Percentiles rank a stretch among this genome's conserved stretches.
Conservation (phyloP, 768 basidiomycete genomes). For the Gloeostereum incarnatum region DNA sequence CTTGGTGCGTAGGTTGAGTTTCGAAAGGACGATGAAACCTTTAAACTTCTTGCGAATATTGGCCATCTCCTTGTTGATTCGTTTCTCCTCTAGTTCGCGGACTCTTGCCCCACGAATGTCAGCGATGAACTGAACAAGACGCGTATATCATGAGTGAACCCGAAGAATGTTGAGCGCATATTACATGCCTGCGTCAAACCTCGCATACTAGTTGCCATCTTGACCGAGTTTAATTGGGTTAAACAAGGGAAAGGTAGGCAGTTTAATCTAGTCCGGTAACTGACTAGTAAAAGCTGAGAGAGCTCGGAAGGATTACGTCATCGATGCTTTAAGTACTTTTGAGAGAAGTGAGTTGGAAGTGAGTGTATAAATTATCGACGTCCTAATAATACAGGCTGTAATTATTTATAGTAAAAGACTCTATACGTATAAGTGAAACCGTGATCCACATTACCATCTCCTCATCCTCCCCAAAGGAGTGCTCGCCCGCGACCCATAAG, state of each 20-base stretch:
- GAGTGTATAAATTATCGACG: too few species aligned
- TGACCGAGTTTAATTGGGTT: conserved; percentile 7
- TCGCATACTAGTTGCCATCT: conserved; percentile 87
- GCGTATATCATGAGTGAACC: conserved; percentile 7
- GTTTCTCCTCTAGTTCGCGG: conserved; percentile 94
- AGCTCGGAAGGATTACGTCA: too few species aligned
- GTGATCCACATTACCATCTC: too few species aligned
- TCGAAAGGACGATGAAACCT: conserved; percentile 35
- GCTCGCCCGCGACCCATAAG: conserved; percentile 1
- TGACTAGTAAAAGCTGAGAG: too few species aligned
- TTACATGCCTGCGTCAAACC: conserved; percentile 71
- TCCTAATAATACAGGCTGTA: too few species aligned
- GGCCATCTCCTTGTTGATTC: conserved; percentile 99
- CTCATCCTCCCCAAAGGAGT: conserved; percentile 1
- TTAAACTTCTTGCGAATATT: conserved; percentile 99
- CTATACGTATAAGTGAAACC: too few species aligned
- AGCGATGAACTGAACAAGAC: conserved; percentile 76
- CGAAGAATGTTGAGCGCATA: background rate
- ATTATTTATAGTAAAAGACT: too few species aligned
- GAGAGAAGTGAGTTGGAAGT: too few species aligned
- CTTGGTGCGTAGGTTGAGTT: background rate
- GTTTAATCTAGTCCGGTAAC: background rate
- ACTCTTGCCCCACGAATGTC: conserved; percentile 96
- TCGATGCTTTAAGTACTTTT: too few species aligned
- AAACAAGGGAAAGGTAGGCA: conserved; percentile 26